Percentiles rank a stretch among this genome's conserved stretches.
Evolutionary conservation across 2,329 filamentous ascomycete species (phyloP).

Genomic region (Aspergillus terreus): DNA sequence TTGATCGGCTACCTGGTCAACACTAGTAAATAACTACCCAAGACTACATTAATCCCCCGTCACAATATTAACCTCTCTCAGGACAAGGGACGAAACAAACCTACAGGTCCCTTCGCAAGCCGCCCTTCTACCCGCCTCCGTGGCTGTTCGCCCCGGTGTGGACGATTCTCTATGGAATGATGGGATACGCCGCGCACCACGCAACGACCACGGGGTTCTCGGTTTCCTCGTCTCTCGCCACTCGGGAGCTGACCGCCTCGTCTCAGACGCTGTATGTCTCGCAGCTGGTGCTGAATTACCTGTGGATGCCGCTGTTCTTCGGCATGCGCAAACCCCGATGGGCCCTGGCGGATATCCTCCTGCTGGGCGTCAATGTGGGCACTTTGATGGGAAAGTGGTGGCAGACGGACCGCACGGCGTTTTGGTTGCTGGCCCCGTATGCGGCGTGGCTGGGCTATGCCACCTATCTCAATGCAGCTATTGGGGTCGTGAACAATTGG

Average conservation of each 20-base stretch:
- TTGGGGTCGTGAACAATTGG: constrained; percentile 68
- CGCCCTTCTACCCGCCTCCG: constrained; percentile 54
- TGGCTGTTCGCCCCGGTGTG: constrained; percentile 59
- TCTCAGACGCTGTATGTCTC: constrained; percentile 79
- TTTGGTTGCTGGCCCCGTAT: constrained; percentile 75
- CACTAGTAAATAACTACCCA: constrained; percentile 15
- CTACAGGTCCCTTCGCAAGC: constrained; percentile 40
- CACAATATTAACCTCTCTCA: constrained; percentile 8
- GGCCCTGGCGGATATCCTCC: constrained; percentile 71
- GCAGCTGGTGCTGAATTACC: constrained; percentile 78
- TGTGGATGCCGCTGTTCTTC: constrained; percentile 95
- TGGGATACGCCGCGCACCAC: constrained; percentile 86
- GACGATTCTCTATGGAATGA: constrained; percentile 60
- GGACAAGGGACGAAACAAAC: constrained; percentile 32
- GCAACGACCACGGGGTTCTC: constrained; percentile 63
- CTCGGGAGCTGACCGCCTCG: constrained; percentile 58
- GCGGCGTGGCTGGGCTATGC: constrained; percentile 83
- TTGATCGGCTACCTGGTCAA: constrained; percentile 29
- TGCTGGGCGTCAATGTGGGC: constrained; percentile 66
- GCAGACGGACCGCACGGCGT: constrained; percentile 67
- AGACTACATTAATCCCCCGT: background rate
- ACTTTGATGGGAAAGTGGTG: constrained; percentile 76
- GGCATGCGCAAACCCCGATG: constrained; percentile 66
- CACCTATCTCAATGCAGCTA: constrained; percentile 72
- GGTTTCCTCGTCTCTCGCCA: constrained; percentile 49